A percentile compares a stretch with the other conserved stretches of the same genome.
These are phyloP conservation scores for Pistacia vera DNA, from an alignment of 345 rosid species.

Conservation along the genomic window DNA sequence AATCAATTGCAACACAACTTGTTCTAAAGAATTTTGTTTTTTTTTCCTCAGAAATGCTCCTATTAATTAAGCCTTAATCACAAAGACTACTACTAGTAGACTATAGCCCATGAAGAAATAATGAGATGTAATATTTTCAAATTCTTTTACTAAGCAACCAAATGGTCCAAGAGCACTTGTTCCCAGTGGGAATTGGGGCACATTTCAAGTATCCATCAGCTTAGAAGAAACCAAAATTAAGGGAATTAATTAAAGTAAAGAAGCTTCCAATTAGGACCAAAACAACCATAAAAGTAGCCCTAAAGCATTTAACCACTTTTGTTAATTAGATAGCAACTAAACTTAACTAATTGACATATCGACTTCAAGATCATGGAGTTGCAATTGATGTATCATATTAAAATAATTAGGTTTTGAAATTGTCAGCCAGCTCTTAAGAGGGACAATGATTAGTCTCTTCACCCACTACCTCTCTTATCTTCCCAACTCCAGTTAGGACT, in stretches of 20 bases:
- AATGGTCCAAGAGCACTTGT: constrained; percentile 11
- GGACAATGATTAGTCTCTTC: constrained; percentile 29
- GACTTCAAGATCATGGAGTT: neutral
- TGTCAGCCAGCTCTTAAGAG: constrained; percentile 18
- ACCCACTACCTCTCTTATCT: constrained; percentile 14
- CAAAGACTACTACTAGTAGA: too few species aligned
- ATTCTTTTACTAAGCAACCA: neutral
- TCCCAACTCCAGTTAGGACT: constrained; percentile 21
- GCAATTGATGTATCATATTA: neutral
- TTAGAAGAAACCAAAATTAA: neutral
- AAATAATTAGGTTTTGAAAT: neutral
- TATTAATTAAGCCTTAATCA: too few species aligned
- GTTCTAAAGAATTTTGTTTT: too few species aligned
- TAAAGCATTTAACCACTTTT: neutral
- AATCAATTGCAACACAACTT: too few species aligned
- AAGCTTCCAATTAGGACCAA: neutral
- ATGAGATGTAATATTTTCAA: neutral
- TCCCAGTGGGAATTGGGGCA: constrained; percentile 25
- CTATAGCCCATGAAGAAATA: neutral
- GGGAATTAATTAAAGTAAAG: neutral
- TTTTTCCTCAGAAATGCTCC: too few species aligned
- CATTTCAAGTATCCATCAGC: neutral
- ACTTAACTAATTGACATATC: neutral
- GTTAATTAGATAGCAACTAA: too few species aligned
- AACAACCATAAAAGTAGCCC: neutral